Evolutionary conservation across 306 rosid genomes (phyloP), one percentile per base, ranked within the genome.

Genomic region (Cicer bijugum): DNA sequence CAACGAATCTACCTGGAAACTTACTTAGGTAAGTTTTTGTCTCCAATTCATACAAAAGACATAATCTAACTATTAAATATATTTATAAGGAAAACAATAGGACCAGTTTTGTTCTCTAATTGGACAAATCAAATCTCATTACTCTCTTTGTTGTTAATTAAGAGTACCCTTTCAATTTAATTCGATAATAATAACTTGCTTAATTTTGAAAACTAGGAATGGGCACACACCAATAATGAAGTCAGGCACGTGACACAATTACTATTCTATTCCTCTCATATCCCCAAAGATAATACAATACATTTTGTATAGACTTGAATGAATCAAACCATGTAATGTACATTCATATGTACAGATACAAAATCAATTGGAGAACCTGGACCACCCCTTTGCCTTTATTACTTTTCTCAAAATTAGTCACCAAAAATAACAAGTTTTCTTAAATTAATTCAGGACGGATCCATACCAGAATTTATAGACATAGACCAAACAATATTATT

Each of bases 1-100:
- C 7, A 59, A 59, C 35, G 91, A 86, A 92, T 92, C 95, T 84
- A 86, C 91, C 96, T 90, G 91, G 91, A 92, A 86, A 86, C 84
- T 77, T 59, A 59, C 66, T 59, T 90, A 85, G 92, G 83, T 81
- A 90, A 84, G 83, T 79, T 92, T 86, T 87, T 33, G 92, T 92
- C 91, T 77, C 67, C 75, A 71, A 77, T 84, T 83, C 81, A 42
- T 15, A 80, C 74, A 84, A 84, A 83, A 80, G 85, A 84, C 96
- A 85, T 60, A 65, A 70, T 85, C 90, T 80, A 81, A 67, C 69
- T 67, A 75, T 72, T 66, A 69, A 53, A 74, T 67, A 60, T 58
- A 65, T 14, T 40, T 50, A 35, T 52, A 33, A 68, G 33, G 33
- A 57, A 48, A 16, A 38, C 52, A 53, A 58, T 59, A 38, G 83